phyloP scores from a whole-genome alignment of 139 green algal genomes.

The Eudorina sp. region DNA sequence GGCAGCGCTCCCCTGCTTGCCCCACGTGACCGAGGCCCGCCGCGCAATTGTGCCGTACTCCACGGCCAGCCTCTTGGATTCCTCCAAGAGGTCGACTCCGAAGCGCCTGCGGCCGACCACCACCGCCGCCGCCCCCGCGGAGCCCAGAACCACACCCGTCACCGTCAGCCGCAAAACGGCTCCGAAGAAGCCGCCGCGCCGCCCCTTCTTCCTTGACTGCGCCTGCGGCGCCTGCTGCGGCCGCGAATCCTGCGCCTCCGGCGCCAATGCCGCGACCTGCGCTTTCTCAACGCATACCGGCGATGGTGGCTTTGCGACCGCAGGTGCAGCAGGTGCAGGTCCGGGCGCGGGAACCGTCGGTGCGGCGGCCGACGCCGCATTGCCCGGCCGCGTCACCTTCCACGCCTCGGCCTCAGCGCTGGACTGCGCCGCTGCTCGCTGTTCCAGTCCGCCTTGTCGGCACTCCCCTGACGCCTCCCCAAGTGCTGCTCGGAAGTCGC shows the following conservation, averaged over 20 bases:
- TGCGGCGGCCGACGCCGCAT: too few species aligned
- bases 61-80: not conserved
- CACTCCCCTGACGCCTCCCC: too few species aligned
- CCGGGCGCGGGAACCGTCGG: not conserved
- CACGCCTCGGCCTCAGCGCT: too few species aligned
- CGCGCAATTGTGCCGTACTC: not conserved
- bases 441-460: too few species aligned
- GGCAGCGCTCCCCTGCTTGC: too few species aligned
- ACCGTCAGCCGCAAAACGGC: not conserved
- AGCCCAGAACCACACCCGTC: not conserved
- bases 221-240: not conserved
- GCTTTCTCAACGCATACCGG: not conserved
- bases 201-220: not conserved
- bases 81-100: not conserved
- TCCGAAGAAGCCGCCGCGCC: not conserved
- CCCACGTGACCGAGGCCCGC: too few species aligned
- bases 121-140: not conserved
- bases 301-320: not conserved
- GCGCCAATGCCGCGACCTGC: not conserved
- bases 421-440: too few species aligned
- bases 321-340: not conserved
- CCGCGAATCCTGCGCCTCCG: not conserved
- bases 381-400: too few species aligned
- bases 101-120: not conserved
- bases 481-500: too few species aligned